Conservation (phyloP, 768 basidiomycete genomes). For the Amanita jacksonii region DNA sequence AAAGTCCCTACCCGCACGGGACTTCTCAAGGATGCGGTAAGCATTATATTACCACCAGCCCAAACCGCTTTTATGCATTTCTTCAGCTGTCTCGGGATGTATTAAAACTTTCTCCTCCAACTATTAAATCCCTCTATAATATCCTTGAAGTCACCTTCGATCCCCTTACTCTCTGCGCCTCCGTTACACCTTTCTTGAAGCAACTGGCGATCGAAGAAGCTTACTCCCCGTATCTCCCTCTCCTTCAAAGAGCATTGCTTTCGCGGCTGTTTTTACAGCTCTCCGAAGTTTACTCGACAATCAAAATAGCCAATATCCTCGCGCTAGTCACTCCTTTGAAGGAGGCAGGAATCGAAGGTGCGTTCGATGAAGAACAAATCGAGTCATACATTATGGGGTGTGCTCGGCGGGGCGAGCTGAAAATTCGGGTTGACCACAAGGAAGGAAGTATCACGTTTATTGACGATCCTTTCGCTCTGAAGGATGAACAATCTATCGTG, state of each 20-base stretch:
- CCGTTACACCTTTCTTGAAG: conserved; percentile 70
- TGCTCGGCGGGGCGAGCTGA: conserved; percentile 78
- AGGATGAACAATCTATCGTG: conserved; percentile 26
- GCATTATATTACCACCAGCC: conserved; percentile 18
- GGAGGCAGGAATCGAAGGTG: conserved; percentile 38
- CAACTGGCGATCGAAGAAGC: conserved; percentile 43
- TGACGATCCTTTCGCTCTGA: conserved; percentile 58
- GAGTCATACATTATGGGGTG: conserved; percentile 94
- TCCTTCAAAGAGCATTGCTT: conserved; percentile 84
- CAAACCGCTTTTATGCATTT: conserved; percentile 5
- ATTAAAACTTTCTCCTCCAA: conserved; percentile 65
- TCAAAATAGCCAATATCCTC: conserved; percentile 71
- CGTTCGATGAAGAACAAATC: conserved; percentile 65
- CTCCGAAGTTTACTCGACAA: conserved; percentile 83
- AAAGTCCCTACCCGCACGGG: conserved; percentile 83
- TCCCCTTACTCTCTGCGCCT: conserved; percentile 74
- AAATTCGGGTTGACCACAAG: conserved; percentile 82
- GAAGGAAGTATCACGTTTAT: conserved; percentile 77
- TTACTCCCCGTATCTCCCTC: conserved; percentile 79
- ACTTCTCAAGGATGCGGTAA: conserved; percentile 79
- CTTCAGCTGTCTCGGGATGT: conserved; percentile 71
- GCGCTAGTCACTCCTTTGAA: conserved; percentile 70
- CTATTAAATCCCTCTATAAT: conserved; percentile 73
- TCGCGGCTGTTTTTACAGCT: conserved; percentile 87
- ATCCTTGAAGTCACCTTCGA: conserved; percentile 91